A percentile compares a stretch with the other conserved stretches of the same genome.
Conservation (phyloP, 1,284 basidiomycete genomes). For the Tremellales sp. region DNA sequence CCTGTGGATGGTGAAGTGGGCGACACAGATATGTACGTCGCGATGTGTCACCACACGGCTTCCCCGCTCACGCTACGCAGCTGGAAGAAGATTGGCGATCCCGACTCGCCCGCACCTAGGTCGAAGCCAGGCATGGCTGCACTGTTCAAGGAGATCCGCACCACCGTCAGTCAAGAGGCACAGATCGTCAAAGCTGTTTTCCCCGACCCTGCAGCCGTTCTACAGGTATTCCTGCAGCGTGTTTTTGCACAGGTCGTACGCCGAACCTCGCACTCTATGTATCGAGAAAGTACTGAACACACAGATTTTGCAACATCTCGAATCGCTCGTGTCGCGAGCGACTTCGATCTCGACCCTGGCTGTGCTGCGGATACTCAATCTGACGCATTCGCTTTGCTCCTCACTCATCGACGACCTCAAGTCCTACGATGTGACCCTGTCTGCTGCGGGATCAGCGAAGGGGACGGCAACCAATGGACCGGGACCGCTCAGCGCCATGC, state of each 20-base stretch:
- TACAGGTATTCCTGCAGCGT: constrained; percentile 97
- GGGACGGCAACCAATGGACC: constrained; percentile 10
- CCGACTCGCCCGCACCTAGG: constrained; percentile 72
- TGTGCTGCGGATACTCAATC: constrained; percentile 83
- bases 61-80: constrained; percentile 49
- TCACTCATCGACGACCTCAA: constrained; percentile 88
- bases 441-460: constrained; percentile 15
- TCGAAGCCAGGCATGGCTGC: constrained; percentile 73
- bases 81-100: constrained; percentile 77
- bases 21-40: constrained; percentile 59
- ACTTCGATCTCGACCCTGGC: constrained; percentile 76
- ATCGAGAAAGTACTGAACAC: background rate
- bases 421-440: constrained; percentile 75
- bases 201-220: constrained; percentile 92
- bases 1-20: constrained; percentile 58
- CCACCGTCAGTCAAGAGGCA: constrained; percentile 89
- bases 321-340: constrained; percentile 72
- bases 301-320: constrained; percentile 92
- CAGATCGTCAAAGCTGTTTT: constrained; percentile 99
- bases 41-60: background rate
- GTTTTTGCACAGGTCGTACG: constrained; percentile 96
- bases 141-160: constrained; percentile 81
- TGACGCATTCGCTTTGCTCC: constrained; percentile 77
- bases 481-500: constrained; percentile 65
- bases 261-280: constrained; percentile 1